Evolutionary conservation across 2,329 filamentous ascomycete genomes (phyloP).

Genomic region (Geosmithia flava): DNA sequence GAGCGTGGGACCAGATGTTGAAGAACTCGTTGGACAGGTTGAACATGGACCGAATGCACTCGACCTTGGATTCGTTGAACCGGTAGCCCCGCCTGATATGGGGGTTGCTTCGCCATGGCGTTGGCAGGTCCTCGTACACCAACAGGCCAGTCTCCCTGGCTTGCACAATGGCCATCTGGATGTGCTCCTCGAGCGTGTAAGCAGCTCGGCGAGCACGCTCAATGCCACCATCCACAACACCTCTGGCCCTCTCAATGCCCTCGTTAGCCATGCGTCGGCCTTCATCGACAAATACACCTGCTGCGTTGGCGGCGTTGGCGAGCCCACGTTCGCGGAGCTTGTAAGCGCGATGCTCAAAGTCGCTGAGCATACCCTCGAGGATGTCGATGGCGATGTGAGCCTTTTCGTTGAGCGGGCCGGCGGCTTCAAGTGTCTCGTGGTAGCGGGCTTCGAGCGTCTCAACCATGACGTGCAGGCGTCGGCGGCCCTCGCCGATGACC

Average conservation of each 20-base stretch:
- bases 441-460: constrained; percentile 85
- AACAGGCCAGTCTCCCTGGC: constrained; percentile 76
- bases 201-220: constrained; percentile 75
- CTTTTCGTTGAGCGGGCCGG: constrained; percentile 85
- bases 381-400: constrained; percentile 76
- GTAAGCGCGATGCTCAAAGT: constrained; percentile 73
- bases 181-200: constrained; percentile 69
- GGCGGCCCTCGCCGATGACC: constrained; percentile 74
- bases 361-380: constrained; percentile 72
- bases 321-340: constrained; percentile 70
- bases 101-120: constrained; percentile 89
- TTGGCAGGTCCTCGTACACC: constrained; percentile 77
- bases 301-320: constrained; percentile 51
- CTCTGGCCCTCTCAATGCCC: constrained; percentile 59
- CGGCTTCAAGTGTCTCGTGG: constrained; percentile 70
- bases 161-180: constrained; percentile 63
- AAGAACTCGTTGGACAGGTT: constrained; percentile 82
- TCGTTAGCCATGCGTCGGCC: constrained; percentile 73
- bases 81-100: constrained; percentile 89
- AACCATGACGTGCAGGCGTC: constrained; percentile 77
- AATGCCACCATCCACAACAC: constrained; percentile 69
- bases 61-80: constrained; percentile 82
- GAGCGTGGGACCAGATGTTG: constrained; percentile 95
- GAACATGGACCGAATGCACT: constrained; percentile 77
- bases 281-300: constrained; percentile 61